phyloP scores from a whole-genome alignment of 192 early-diverging fungal genomes.

The Backusella sp. region DNA sequence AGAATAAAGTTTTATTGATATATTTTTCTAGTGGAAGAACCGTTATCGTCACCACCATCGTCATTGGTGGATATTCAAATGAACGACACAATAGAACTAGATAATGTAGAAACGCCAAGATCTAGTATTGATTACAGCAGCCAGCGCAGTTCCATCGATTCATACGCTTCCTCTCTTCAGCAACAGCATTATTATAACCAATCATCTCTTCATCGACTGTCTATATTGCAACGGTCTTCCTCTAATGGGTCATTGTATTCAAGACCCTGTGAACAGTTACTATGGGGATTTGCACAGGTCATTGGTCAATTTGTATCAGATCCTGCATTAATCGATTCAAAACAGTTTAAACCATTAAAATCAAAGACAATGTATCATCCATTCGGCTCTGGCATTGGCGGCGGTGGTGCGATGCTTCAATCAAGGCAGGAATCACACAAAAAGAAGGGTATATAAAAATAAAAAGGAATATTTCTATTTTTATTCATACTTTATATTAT shows the following conservation, averaged over 20 bases:
- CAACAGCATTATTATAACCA: background rate
- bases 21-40: background rate
- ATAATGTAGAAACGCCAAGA: slow-evolving; percentile 23
- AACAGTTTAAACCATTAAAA: slow-evolving; percentile 61
- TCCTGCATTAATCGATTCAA: slow-evolving; percentile 50
- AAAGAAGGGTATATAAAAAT: background rate
- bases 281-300: slow-evolving; percentile 79
- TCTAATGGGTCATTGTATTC: background rate
- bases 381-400: background rate
- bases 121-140: slow-evolving; percentile 33
- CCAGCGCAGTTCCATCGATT: slow-evolving; percentile 49
- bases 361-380: slow-evolving; percentile 68
- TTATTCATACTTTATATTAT: background rate
- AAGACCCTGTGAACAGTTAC: slow-evolving; percentile 42
- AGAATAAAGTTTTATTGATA: background rate
- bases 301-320: slow-evolving; percentile 73
- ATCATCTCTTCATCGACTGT: background rate
- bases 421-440: background rate
- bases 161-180: slow-evolving; percentile 15
- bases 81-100: background rate
- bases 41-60: background rate
- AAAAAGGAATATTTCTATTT: background rate
- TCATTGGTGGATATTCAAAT: slow-evolving; percentile 1
- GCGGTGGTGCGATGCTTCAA: background rate
- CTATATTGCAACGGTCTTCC: background rate